Percentiles rank a stretch among this genome's conserved stretches.
phyloP scores from a whole-genome alignment of 1,139 yeast genomes.

The Suhomyces maxii region DNA sequence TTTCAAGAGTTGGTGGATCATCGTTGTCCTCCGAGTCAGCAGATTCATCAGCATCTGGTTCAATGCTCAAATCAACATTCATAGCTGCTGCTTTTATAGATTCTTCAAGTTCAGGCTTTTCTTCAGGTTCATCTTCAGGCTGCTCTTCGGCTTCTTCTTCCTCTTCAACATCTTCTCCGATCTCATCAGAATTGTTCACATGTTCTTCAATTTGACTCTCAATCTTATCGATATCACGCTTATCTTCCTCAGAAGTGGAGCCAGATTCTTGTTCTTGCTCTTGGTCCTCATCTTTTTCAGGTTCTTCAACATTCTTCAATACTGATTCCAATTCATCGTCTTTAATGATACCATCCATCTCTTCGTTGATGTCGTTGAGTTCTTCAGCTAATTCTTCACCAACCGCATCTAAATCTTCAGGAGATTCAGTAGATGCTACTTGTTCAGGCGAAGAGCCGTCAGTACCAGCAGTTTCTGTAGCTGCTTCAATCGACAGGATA shows the following conservation, averaged over 20 bases:
- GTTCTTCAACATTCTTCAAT: neutral
- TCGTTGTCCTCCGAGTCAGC: constrained; percentile 1
- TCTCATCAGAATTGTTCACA: neutral
- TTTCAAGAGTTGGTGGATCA: neutral
- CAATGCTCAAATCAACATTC: neutral
- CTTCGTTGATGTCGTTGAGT: neutral
- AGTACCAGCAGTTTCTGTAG: too few relatives aligned
- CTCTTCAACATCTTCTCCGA: constrained; percentile 17
- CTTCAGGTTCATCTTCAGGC: neutral
- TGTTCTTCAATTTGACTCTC: neutral
- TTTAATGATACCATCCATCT: neutral
- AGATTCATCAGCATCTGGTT: neutral
- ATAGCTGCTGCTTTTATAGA: neutral
- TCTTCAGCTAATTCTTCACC: neutral
- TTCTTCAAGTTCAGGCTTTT: constrained; percentile 1
- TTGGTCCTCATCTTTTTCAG: neutral
- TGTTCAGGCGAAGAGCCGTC: neutral
- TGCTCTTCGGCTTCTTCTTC: constrained; percentile 21
- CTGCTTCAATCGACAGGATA: too few relatives aligned
- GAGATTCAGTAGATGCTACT: neutral
- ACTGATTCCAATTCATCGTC: neutral
- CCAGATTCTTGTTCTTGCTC: neutral
- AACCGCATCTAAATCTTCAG: neutral
- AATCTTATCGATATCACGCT: neutral
- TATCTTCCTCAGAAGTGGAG: neutral